phyloP scores from a whole-genome alignment of 768 basidiomycete genomes.

The Gymnopilus junonius region DNA sequence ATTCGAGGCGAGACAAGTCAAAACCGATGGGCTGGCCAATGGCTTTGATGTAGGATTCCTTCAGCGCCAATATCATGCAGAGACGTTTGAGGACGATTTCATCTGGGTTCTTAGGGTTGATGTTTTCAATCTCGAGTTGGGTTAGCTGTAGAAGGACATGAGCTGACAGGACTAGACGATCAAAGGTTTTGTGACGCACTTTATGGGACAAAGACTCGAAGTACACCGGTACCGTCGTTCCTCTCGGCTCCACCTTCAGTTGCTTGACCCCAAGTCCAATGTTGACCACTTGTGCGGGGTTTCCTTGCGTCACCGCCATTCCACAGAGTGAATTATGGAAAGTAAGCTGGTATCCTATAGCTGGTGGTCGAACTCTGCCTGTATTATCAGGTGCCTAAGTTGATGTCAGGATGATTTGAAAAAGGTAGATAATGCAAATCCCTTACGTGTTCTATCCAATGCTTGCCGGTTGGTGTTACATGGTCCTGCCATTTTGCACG shows the following conservation, averaged over 20 bases:
- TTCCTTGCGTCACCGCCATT: conserved; percentile 88
- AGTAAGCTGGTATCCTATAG: conserved; percentile 81
- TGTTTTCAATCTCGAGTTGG: conserved; percentile 53
- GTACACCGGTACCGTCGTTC: conserved; percentile 63
- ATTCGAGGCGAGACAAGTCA: conserved; percentile 82
- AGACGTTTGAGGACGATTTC: conserved; percentile 74
- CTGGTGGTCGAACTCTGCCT: conserved; percentile 67
- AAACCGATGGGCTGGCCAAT: conserved; percentile 83
- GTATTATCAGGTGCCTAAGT: conserved; percentile 58
- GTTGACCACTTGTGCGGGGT: conserved; percentile 75
- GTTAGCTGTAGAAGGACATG: conserved; percentile 22
- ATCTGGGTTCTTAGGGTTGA: conserved; percentile 54
- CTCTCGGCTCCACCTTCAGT: conserved; percentile 63
- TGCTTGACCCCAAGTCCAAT: conserved; percentile 83
- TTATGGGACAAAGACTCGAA: conserved; percentile 78
- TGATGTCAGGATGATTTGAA: conserved; percentile 8
- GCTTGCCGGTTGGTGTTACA: conserved; percentile 64
- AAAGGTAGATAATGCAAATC: background rate
- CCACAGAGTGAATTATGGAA: conserved; percentile 72
- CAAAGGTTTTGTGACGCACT: conserved; percentile 41
- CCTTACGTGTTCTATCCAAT: conserved; percentile 81
- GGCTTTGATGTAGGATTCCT: conserved; percentile 82
- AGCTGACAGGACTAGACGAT: background rate
- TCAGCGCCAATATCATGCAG: conserved; percentile 78
- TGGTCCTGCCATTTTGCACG: conserved; percentile 75